Conservation (phyloP, 345 rosid genomes). For the Citrus reticulata region DNA sequence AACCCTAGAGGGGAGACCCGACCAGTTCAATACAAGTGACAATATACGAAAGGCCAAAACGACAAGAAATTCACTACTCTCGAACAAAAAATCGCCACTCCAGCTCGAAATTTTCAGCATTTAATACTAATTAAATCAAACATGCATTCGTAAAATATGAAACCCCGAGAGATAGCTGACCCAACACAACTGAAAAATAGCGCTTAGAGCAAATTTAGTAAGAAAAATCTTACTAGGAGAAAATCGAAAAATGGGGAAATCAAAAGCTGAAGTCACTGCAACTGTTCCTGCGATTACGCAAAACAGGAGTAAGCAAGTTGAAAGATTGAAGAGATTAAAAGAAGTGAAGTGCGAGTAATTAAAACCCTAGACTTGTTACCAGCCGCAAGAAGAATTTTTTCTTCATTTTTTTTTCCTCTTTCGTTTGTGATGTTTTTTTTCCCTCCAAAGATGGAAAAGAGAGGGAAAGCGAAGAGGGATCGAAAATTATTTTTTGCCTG, state of each 20-base stretch:
- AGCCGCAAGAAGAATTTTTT: not conserved
- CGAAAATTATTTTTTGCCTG: constrained; percentile 25
- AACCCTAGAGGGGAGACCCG: constrained; percentile 10
- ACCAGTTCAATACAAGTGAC: not conserved
- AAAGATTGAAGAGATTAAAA: not conserved
- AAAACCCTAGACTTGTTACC: constrained; percentile 18
- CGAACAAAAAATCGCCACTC: not conserved
- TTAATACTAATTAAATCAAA: not conserved
- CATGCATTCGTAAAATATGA: not conserved
- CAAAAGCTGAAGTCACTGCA: constrained; percentile 2
- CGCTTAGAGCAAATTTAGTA: not conserved
- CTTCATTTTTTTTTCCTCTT: not conserved
- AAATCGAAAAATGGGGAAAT: constrained; percentile 10
- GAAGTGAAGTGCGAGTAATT: not conserved
- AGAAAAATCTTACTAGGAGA: constrained; percentile 11
- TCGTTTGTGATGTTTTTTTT: constrained; percentile 17
- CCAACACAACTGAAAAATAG: not conserved
- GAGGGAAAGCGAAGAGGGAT: constrained; percentile 38
- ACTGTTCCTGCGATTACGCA: constrained; percentile 5
- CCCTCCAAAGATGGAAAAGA: constrained; percentile 38
- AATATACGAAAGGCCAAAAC: constrained; percentile 1
- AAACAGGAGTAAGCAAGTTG: not conserved
- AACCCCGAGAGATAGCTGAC: not conserved
- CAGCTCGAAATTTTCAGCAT: not conserved
- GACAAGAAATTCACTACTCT: not conserved